Evolutionary conservation across 129 eudicot species (phyloP).

Genomic region (Solidago caesia): DNA sequence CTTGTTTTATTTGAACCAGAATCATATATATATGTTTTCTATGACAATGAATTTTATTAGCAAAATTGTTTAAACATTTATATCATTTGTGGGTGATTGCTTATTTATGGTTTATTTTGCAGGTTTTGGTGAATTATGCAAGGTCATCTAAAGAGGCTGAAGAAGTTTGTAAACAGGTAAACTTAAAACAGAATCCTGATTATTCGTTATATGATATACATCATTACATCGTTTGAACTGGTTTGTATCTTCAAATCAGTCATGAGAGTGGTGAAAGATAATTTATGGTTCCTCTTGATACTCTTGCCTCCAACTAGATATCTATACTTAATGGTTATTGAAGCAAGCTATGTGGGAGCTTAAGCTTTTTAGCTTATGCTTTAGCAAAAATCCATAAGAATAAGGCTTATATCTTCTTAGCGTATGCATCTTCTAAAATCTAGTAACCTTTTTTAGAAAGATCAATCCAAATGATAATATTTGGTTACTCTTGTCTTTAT

Average conservation of each 20-base stretch:
- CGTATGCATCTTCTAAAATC: too few species aligned
- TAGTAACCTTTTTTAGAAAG: too few species aligned
- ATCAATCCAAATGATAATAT: too few species aligned
- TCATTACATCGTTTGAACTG: not conserved
- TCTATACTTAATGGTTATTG: too few species aligned
- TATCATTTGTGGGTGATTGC: not conserved
- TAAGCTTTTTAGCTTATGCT: too few species aligned
- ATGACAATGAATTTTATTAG: not conserved
- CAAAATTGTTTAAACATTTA: not conserved
- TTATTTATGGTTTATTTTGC: conserved; percentile 23
- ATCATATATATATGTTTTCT: not conserved
- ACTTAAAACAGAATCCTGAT: not conserved
- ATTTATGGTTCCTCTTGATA: not conserved
- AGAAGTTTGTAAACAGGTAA: conserved; percentile 91
- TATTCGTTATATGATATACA: not conserved
- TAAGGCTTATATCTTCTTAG: too few species aligned
- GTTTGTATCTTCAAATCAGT: not conserved
- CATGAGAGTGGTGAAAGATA: not conserved
- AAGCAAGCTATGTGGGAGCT: too few species aligned
- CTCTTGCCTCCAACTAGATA: not conserved
- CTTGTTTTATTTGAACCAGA: too few species aligned
- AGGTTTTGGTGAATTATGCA: conserved; percentile 96
- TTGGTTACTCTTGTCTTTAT: not conserved
- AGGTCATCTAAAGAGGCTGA: conserved; percentile 99
- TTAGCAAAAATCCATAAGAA: too few species aligned